Evolutionary conservation across 83 land plant genomes (phyloP).

Genomic region (Picea abies): DNA sequence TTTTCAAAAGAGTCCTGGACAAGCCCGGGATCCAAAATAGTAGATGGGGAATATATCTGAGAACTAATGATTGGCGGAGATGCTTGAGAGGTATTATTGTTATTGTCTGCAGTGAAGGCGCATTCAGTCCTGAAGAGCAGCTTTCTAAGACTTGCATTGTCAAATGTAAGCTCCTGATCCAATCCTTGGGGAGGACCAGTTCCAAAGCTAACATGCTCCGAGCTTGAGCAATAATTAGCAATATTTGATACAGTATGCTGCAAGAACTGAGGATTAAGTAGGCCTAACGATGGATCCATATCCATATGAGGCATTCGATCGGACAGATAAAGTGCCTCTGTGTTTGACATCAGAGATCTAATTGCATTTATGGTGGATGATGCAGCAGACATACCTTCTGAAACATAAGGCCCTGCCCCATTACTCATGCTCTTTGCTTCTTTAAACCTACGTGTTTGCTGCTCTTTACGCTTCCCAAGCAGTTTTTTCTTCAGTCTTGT

Average conservation of each 20-base stretch:
- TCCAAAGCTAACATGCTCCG: conserved; percentile 3
- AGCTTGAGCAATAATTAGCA: conserved; percentile 7
- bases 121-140: conserved; percentile 7
- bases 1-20: conserved; percentile 9
- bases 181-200: conserved; percentile 4
- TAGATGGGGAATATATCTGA: conserved; percentile 10
- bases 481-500: conserved; percentile 18
- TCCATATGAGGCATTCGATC: conserved; percentile 9
- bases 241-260: not conserved
- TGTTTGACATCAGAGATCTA: conserved; percentile 15
- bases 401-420: not conserved
- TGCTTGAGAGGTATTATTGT: not conserved
- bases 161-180: not conserved
- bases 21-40: not conserved
- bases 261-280: conserved; percentile 3
- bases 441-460: conserved; percentile 11
- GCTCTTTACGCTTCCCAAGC: conserved; percentile 11
- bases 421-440: not conserved
- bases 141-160: conserved; percentile 12
- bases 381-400: conserved; percentile 15
- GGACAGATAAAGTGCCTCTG: conserved; percentile 7
- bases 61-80: not conserved
- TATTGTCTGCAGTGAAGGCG: conserved; percentile 2
- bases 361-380: conserved; percentile 11
- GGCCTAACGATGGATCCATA: conserved; percentile 14